Base-by-base conservation (phyloP, 192 early-diverging fungal genomes). In the Entomortierella lignicola region DNA sequence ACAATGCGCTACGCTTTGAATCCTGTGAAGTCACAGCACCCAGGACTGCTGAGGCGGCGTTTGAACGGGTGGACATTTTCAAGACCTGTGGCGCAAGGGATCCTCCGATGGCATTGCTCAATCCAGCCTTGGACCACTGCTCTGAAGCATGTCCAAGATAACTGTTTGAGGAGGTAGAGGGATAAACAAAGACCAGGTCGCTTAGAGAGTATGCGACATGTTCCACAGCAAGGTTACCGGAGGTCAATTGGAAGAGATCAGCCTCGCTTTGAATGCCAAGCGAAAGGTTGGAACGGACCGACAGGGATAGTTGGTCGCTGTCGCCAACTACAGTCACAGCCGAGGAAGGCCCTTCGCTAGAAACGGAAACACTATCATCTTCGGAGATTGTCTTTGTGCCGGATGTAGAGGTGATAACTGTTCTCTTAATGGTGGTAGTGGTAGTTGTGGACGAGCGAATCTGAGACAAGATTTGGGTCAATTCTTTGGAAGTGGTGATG, bases 141-240 rank as follows among this genome's bases (percentile, higher is more conserved):
- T 88, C 77, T 18, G 90, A 73, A 5, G 82, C 81, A 39, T 91
- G 72, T 55, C 95, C 95, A 47, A 92, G 73, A 47, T 91, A 86
- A 4, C 69, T 80, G 44, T 91, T 81, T 25, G 84, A 84, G 31
- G 86, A 82, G 27, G 79, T 52, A 8, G 91, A 91, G 27, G 94
- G 88, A 82, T 96, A 98, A 64, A 97, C 88, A 84, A 95, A 98
- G 47, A 90, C 84, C 55, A 95, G 80, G 67, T 94, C 91, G 79
- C 89, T 92, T 10, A 98, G 85, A 27, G 85, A 87, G 72, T 95
- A 94, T 8, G 93, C 91, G 18, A 96, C 84, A 68, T 93, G 91
- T 20, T 90, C 84, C 1, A 90, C 83, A 6, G 92, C 94, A 18
- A 87, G 86, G 71, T 92, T 88, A 21, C 85, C 92, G 42, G 89